A percentile compares a stretch with the other conserved stretches of the same genome.
These are phyloP conservation scores for Trypanosoma congolense DNA, from an alignment of 208 protist genomes.

Conservation along the genomic window DNA sequence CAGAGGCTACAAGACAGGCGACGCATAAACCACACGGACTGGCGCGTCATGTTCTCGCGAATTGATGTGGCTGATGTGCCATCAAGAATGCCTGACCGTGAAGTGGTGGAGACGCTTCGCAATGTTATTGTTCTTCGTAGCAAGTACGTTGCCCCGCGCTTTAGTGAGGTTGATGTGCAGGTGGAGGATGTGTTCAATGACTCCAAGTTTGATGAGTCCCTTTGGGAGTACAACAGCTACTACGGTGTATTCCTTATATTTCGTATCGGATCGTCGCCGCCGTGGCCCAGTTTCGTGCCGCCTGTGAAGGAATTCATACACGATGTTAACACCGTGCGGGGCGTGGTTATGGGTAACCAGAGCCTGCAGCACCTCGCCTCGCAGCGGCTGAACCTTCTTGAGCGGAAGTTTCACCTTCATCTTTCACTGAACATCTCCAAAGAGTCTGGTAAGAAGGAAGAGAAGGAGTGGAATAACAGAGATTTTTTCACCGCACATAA, in stretches of 20 bases:
- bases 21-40: constrained; percentile 69
- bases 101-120: constrained; percentile 58
- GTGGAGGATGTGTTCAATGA: constrained; percentile 87
- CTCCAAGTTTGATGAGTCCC: constrained; percentile 73
- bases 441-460: constrained; percentile 61
- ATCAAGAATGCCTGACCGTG: constrained; percentile 13
- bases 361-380: constrained; percentile 76
- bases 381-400: constrained; percentile 85
- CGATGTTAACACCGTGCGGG: constrained; percentile 66
- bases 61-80: constrained; percentile 54
- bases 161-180: constrained; percentile 41
- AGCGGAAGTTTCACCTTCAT: constrained; percentile 92
- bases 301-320: constrained; percentile 76
- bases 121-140: constrained; percentile 62
- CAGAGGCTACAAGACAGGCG: constrained; percentile 40
- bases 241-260: constrained; percentile 85
- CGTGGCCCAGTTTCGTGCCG: constrained; percentile 75
- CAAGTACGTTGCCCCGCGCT: constrained; percentile 58
- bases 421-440: constrained; percentile 89
- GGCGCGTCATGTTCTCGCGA: constrained; percentile 76
- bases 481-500: constrained; percentile 90
- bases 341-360: constrained; percentile 44
- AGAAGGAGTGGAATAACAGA: constrained; percentile 89
- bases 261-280: constrained; percentile 51
- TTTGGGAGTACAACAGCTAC: constrained; percentile 88